Evolutionary conservation across 345 rosid species (phyloP).

Genomic region (Boechera divaricarpa): DNA sequence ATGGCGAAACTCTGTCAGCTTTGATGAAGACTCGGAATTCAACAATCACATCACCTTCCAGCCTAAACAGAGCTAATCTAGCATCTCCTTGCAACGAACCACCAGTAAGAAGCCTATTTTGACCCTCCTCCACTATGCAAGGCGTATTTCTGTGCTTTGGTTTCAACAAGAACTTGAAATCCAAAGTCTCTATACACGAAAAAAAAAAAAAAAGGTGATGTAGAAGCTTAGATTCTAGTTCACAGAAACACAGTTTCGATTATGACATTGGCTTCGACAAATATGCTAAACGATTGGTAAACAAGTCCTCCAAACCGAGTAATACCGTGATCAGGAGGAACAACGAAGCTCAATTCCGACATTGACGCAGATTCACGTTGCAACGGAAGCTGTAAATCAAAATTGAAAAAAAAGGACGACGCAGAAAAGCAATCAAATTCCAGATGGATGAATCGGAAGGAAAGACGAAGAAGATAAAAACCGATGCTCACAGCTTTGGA

Average conservation of each 20-base stretch:
- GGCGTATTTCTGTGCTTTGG: constrained; percentile 68
- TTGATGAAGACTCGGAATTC: constrained; percentile 80
- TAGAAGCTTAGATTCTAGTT: background rate
- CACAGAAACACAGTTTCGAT: background rate
- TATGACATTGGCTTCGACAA: constrained; percentile 25
- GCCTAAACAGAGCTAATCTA: constrained; percentile 69
- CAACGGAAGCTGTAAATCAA: constrained; percentile 65
- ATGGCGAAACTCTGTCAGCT: constrained; percentile 93
- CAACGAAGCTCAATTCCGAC: constrained; percentile 95
- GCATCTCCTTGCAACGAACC: constrained; percentile 87
- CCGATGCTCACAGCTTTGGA: constrained; percentile 69
- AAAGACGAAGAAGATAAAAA: background rate
- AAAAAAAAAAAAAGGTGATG: background rate
- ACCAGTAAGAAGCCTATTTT: constrained; percentile 68
- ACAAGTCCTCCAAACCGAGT: constrained; percentile 3
- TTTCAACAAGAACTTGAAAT: constrained; percentile 97
- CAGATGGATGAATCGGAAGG: constrained; percentile 6
- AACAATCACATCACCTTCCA: constrained; percentile 72
- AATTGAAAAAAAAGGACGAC: background rate
- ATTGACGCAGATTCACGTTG: constrained; percentile 89
- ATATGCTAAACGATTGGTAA: background rate
- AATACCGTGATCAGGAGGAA: constrained; percentile 95
- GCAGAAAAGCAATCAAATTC: constrained; percentile 8
- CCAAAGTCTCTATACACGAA: constrained; percentile 73
- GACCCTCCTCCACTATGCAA: constrained; percentile 89